Conservation (phyloP, 768 basidiomycete species). For the Tulasnella sp. region DNA sequence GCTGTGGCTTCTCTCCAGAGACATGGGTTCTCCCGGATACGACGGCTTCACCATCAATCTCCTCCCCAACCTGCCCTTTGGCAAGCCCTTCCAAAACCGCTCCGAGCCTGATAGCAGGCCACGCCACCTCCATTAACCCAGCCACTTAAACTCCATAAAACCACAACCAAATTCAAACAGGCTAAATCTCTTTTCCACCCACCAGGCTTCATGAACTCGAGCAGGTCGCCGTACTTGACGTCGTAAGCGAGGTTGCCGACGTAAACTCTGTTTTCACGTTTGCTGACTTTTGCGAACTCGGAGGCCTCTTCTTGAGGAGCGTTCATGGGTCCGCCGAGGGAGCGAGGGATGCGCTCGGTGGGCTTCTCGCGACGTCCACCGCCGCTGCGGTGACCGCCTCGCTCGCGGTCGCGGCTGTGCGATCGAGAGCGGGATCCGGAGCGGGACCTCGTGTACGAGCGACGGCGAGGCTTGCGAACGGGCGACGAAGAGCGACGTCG, state of each 20-base stretch:
- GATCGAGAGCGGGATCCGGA: constrained; percentile 53
- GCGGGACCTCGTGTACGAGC: constrained; percentile 17
- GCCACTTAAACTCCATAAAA: background rate
- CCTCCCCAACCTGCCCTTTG: background rate
- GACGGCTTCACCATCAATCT: constrained; percentile 10
- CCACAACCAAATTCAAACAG: constrained; percentile 12
- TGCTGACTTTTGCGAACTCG: constrained; percentile 91
- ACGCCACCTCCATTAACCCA: constrained; percentile 1
- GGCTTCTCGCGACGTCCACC: constrained; percentile 17
- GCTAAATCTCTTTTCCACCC: constrained; percentile 12
- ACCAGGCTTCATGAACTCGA: constrained; percentile 96
- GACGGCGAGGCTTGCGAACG: constrained; percentile 18
- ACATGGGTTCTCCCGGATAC: background rate
- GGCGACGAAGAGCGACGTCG: constrained; percentile 30
- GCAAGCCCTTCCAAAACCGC: background rate
- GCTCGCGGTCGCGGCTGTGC: constrained; percentile 34
- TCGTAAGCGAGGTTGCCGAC: constrained; percentile 99
- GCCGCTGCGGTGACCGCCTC: constrained; percentile 35
- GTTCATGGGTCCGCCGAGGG: constrained; percentile 81
- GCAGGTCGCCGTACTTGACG: constrained; percentile 96
- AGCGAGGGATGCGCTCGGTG: constrained; percentile 62
- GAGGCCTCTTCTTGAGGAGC: constrained; percentile 87
- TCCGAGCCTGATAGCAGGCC: background rate
- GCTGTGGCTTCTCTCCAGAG: background rate
- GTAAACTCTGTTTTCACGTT: constrained; percentile 96